These are phyloP conservation scores for Zelopaecilomyces penicillatus DNA, from an alignment of 2,329 filamentous ascomycete genomes.

Conservation along the genomic window DNA sequence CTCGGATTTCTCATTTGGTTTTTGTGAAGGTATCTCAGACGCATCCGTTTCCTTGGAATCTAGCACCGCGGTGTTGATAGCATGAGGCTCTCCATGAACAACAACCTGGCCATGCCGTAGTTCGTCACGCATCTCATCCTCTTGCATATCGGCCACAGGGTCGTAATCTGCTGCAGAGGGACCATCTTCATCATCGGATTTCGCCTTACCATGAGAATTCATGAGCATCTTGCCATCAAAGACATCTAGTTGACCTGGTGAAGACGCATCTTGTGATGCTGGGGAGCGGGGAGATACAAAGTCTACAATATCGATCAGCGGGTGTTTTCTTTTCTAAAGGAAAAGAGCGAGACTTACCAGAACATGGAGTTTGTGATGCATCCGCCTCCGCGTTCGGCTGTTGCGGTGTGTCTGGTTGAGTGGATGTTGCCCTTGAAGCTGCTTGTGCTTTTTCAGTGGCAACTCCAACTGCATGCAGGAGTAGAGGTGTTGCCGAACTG, in stretches of 20 bases:
- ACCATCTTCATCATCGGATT: conserved; percentile 50
- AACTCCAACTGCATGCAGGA: conserved; percentile 64
- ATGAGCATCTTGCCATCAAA: conserved; percentile 59
- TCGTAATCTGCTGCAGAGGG: conserved; percentile 93
- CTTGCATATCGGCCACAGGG: conserved; percentile 78
- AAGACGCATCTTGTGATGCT: conserved; percentile 42
- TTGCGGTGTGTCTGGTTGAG: conserved; percentile 34
- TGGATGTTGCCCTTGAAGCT: conserved; percentile 45
- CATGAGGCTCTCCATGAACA: conserved; percentile 37
- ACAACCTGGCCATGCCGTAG: conserved; percentile 49
- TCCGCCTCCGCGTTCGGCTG: conserved; percentile 20
- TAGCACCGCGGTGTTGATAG: conserved; percentile 15
- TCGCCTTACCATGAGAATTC: conserved; percentile 45
- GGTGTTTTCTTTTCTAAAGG: background rate
- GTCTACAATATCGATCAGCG: conserved; percentile 22
- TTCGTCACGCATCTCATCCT: conserved; percentile 66
- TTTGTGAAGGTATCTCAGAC: conserved; percentile 11
- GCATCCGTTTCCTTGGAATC: conserved; percentile 9
- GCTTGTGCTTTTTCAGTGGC: conserved; percentile 47
- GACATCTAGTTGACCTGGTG: conserved; percentile 53
- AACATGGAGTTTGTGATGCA: conserved; percentile 39
- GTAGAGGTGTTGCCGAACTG: conserved; percentile 62
- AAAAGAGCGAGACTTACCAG: conserved; percentile 29
- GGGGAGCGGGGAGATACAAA: conserved; percentile 34
- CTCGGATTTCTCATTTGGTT: conserved; percentile 25